phyloP scores from a whole-genome alignment of 176 grass and related monocot species.

The Canna indica region DNA sequence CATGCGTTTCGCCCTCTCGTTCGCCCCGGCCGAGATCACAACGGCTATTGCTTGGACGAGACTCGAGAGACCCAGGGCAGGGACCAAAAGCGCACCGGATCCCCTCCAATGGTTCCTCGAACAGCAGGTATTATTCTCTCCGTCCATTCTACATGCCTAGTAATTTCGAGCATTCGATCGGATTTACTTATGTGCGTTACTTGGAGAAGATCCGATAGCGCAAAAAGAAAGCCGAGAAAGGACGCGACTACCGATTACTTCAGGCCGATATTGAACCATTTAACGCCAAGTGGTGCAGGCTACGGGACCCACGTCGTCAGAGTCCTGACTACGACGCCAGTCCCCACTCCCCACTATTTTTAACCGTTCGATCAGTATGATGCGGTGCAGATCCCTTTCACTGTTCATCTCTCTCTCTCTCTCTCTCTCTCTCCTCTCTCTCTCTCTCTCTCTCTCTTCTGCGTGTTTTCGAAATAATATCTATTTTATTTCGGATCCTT shows the following conservation, averaged over 20 bases:
- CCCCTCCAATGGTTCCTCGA: neutral
- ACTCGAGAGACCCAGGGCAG: no score
- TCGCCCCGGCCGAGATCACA: no score
- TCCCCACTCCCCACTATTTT: neutral
- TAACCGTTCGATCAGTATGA: neutral
- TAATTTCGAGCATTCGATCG: neutral
- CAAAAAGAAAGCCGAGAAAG: neutral
- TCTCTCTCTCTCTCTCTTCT: neutral
- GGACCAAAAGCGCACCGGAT: neutral
- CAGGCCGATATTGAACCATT: no score
- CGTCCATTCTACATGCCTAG: neutral
- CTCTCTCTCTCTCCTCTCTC: constrained; percentile 18
- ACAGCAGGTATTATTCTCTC: no score
- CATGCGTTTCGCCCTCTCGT: neutral
- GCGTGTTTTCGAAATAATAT: neutral
- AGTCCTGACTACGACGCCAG: neutral
- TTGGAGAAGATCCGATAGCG: neutral
- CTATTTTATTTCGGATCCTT: neutral
- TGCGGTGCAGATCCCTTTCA: neutral
- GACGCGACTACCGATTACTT: no score
- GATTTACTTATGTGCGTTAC: no score
- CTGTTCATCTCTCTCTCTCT: constrained; percentile 11
- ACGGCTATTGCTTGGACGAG: neutral
- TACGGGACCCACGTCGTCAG: neutral
- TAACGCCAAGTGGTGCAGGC: neutral